Conservation (phyloP, 2,329 filamentous ascomycete species). For the Fusarium concolor region DNA sequence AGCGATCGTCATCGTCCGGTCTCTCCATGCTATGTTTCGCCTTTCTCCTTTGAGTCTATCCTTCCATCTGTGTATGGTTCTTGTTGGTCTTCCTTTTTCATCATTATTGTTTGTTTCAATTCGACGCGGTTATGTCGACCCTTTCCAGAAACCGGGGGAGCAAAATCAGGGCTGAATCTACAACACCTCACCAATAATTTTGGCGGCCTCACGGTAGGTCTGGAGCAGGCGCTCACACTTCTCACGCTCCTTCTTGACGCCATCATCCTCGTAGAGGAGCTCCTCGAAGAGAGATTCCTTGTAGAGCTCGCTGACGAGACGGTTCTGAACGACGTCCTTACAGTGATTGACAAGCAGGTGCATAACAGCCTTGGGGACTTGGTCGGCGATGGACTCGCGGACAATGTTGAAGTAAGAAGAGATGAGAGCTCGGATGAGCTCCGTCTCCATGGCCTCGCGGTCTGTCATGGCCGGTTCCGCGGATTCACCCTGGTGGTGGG, state of each 20-base stretch:
- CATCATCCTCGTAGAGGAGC: slow-evolving; percentile 95
- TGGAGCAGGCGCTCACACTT: slow-evolving; percentile 97
- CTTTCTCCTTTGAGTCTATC: slow-evolving; percentile 37
- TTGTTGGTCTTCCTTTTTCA: slow-evolving; percentile 30
- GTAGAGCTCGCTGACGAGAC: slow-evolving; percentile 94
- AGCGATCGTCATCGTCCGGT: slow-evolving; percentile 34
- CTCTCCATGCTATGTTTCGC: slow-evolving; percentile 29
- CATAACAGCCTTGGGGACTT: slow-evolving; percentile 99
- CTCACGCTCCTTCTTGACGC: slow-evolving; percentile 95
- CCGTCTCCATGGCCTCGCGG: slow-evolving; percentile 95
- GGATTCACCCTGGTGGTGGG: slow-evolving; percentile 61
- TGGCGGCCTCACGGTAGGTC: slow-evolving; percentile 97
- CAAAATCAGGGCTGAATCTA: slow-evolving; percentile 55
- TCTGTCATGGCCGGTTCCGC: slow-evolving; percentile 92
- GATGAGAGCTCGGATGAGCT: slow-evolving; percentile 95
- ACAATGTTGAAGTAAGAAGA: slow-evolving; percentile 99
- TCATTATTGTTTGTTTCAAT: slow-evolving; percentile 37
- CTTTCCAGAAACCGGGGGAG: slow-evolving; percentile 20
- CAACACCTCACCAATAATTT: slow-evolving; percentile 97
- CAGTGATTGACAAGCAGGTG: slow-evolving; percentile 98
- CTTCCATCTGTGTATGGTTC: slow-evolving; percentile 22
- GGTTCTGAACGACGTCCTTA: slow-evolving; percentile 97
- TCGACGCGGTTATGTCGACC: slow-evolving; percentile 18
- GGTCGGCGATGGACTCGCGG: slow-evolving; percentile 96
- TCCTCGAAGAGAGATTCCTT: slow-evolving; percentile 92